These are phyloP conservation scores for Fraxinus baroniana DNA, from an alignment of 305 asterid species.

Conservation along the genomic window DNA sequence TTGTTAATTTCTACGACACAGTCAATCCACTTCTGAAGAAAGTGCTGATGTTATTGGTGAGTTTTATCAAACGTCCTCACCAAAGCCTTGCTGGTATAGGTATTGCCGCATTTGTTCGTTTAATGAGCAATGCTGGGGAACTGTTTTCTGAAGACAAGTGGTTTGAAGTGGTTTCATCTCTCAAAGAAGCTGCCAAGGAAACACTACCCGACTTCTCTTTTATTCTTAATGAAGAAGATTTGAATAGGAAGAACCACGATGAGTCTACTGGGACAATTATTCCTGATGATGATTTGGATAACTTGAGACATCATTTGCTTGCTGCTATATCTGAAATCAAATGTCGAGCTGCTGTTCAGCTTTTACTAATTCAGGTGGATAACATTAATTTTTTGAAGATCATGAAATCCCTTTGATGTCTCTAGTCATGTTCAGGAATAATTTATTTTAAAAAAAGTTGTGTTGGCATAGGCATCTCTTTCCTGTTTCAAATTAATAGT, in stretches of 20 bases:
- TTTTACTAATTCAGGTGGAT: slow-evolving; percentile 83
- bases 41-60: slow-evolving; percentile 76
- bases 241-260: slow-evolving; percentile 40
- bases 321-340: slow-evolving; percentile 77
- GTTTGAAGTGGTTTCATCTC: slow-evolving; percentile 84
- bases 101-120: slow-evolving; percentile 94
- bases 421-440: not conserved
- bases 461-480: not conserved
- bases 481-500: not conserved
- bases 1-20: slow-evolving; percentile 86
- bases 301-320: slow-evolving; percentile 57
- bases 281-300: slow-evolving; percentile 54
- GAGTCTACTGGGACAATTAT: slow-evolving; percentile 50
- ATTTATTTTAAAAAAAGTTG: not conserved
- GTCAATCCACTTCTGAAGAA: slow-evolving; percentile 90
- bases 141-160: slow-evolving; percentile 90
- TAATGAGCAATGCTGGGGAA: slow-evolving; percentile 95
- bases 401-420: not conserved
- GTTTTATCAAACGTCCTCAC: slow-evolving; percentile 93
- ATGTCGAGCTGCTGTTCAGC: slow-evolving; percentile 96
- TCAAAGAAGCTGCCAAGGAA: slow-evolving; percentile 73
- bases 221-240: slow-evolving; percentile 63
- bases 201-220: slow-evolving; percentile 88
- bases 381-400: not conserved
- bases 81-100: slow-evolving; percentile 98